phyloP scores from a whole-genome alignment of 257 asterid genomes.

The Solanum verrucosum region DNA sequence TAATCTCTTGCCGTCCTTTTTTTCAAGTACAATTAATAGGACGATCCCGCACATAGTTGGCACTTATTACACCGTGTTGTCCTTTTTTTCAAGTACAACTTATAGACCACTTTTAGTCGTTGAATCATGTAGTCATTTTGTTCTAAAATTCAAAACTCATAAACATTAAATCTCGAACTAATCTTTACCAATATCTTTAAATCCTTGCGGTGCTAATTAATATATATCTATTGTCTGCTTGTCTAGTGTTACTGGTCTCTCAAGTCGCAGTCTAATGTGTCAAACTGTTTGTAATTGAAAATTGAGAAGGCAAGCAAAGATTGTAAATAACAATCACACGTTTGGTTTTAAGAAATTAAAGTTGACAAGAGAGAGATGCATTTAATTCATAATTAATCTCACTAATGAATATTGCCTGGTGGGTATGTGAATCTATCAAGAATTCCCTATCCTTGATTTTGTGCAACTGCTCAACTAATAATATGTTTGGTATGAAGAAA shows the following conservation, averaged over 20 bases:
- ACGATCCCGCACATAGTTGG: too few species aligned
- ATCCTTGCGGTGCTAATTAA: not conserved
- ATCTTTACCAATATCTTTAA: not conserved
- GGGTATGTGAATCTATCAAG: not conserved
- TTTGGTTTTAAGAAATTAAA: not conserved
- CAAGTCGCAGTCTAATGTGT: not conserved
- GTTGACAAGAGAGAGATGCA: not conserved
- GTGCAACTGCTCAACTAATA: not conserved
- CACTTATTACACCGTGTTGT: not conserved
- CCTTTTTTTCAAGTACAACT: not conserved
- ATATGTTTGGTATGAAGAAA: too few species aligned
- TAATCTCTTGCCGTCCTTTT: too few species aligned
- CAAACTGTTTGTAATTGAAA: not conserved
- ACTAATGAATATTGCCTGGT: not conserved
- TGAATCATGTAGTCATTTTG: not conserved
- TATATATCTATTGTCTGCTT: not conserved
- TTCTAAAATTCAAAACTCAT: not conserved
- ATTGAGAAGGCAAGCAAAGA: not conserved
- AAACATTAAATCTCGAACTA: not conserved
- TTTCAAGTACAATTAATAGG: not conserved
- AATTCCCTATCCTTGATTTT: not conserved
- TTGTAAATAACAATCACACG: not conserved
- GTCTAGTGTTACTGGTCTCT: not conserved
- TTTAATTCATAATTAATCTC: not conserved
- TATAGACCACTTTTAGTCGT: not conserved